These are phyloP conservation scores for Thraustotheca clavata DNA, from an alignment of 352 stramenopile species.

Conservation along the genomic window DNA sequence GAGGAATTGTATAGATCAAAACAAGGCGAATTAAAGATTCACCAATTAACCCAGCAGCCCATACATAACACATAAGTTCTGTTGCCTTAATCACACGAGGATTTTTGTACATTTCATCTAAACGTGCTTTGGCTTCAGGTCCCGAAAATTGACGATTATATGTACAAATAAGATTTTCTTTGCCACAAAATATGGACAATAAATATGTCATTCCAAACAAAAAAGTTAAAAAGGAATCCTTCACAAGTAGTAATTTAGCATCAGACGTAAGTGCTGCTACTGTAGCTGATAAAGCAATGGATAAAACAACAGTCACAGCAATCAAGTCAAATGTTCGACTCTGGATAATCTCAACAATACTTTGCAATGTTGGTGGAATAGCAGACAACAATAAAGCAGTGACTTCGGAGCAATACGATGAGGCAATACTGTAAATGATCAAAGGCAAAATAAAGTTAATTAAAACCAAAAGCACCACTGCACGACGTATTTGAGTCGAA, in stretches of 20 bases:
- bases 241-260: neutral
- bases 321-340: neutral
- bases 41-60: neutral
- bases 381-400: neutral
- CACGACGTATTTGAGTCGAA: too few species aligned
- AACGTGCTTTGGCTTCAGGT: neutral
- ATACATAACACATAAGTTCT: slow-evolving; percentile 4
- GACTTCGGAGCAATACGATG: neutral
- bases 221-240: slow-evolving; percentile 13
- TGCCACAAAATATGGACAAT: neutral
- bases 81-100: neutral
- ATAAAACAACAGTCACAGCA: neutral
- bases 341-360: neutral
- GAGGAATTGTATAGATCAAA: neutral
- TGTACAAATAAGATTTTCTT: slow-evolving; percentile 9
- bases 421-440: neutral
- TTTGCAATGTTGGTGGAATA: neutral
- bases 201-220: neutral
- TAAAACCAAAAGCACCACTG: slow-evolving; percentile 1
- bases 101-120: neutral
- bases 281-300: neutral
- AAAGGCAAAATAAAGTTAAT: neutral
- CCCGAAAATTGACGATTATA: slow-evolving; percentile 3
- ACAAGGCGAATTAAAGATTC: neutral
- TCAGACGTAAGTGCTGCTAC: neutral